phyloP scores from a whole-genome alignment of 2,329 filamentous ascomycete species.

The Hymenoscyphus infarciens region DNA sequence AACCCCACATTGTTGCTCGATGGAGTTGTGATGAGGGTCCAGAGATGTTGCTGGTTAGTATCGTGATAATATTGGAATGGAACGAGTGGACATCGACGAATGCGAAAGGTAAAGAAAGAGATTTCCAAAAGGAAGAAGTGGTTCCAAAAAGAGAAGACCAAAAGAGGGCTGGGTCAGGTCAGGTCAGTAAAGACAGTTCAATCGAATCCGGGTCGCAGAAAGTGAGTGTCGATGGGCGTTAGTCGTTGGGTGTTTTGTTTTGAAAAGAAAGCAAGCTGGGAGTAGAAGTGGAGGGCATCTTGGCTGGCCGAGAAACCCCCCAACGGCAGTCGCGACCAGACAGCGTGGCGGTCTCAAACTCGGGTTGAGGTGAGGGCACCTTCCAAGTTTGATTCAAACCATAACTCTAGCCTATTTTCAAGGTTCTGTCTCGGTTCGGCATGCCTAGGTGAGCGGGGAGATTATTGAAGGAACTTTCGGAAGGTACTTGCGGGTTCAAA shows the following conservation, averaged over 20 bases:
- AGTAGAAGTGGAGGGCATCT: not conserved
- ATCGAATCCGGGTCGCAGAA: not conserved
- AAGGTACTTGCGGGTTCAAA: not conserved
- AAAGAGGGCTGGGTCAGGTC: not conserved
- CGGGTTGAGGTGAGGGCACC: not conserved
- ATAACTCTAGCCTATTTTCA: not conserved
- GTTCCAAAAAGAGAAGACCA: not conserved
- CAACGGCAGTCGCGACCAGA: not conserved
- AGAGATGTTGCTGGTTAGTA: not conserved
- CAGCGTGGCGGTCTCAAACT: not conserved
- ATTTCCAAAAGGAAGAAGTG: not conserved
- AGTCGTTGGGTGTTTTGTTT: not conserved
- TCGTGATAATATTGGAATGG: not conserved
- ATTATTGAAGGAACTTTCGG: no score
- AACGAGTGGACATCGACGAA: constrained; percentile 4
- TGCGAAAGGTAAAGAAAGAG: not conserved
- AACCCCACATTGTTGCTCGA: not conserved
- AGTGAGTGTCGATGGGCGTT: not conserved
- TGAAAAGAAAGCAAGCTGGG: not conserved
- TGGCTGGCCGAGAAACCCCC: not conserved
- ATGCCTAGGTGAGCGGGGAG: not conserved
- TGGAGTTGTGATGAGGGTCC: not conserved
- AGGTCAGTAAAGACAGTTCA: not conserved
- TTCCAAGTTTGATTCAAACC: not conserved
- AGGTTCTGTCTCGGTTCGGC: not conserved